Conservation (phyloP, 768 basidiomycete genomes). For the Chlorophyllum brunneum region DNA sequence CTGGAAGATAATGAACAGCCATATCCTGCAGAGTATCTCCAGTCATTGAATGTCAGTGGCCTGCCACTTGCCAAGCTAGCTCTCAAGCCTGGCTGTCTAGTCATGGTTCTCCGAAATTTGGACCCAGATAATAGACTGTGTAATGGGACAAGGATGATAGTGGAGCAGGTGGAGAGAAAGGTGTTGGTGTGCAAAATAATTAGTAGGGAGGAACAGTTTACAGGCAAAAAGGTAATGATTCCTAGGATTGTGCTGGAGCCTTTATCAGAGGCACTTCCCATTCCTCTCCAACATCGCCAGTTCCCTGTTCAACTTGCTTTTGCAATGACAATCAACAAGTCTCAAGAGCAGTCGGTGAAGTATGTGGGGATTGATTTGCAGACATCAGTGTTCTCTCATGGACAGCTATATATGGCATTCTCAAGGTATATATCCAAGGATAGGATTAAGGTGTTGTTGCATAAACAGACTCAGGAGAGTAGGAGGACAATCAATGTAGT, state of each 20-base stretch:
- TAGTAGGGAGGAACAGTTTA: slow-evolving; percentile 33
- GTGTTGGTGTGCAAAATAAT: slow-evolving; percentile 30
- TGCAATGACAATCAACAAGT: slow-evolving; percentile 37
- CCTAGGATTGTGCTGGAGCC: not conserved
- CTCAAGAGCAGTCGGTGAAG: no score
- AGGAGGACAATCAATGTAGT: no score
- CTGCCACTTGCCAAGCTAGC: no score
- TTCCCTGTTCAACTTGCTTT: slow-evolving; percentile 37
- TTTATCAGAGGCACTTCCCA: slow-evolving; percentile 16
- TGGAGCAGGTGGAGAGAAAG: slow-evolving; percentile 15
- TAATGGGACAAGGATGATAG: slow-evolving; percentile 25
- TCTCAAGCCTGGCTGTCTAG: no score
- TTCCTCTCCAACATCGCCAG: slow-evolving; percentile 29
- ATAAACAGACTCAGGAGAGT: no score
- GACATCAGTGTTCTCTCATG: no score
- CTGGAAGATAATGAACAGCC: not conserved
- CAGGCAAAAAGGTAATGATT: slow-evolving; percentile 26
- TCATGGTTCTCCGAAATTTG: slow-evolving; percentile 30
- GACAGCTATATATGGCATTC: no score
- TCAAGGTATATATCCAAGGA: no score
- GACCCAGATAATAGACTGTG: slow-evolving; percentile 23
- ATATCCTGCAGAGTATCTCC: no score
- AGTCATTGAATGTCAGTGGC: no score
- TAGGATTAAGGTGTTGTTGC: no score
- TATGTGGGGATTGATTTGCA: no score